Evolutionary conservation across 73 alveolate genomes (phyloP).

Genomic region (Paramecium sexaurelia): DNA sequence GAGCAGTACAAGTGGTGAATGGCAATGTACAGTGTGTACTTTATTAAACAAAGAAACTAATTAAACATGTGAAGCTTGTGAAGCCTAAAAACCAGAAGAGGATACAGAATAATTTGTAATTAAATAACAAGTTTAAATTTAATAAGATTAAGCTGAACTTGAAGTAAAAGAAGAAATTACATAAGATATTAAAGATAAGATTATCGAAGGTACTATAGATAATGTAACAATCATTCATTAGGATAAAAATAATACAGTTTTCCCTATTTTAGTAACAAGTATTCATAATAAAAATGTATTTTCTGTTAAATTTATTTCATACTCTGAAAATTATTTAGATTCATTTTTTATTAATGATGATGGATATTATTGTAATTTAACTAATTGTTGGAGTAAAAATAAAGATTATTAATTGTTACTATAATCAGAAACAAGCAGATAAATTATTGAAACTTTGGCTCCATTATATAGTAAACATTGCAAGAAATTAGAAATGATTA

Average conservation of each 20-base stretch:
- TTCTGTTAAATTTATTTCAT: background rate
- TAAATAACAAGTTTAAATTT: background rate
- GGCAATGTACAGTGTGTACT: conserved; percentile 70
- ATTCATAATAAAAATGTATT: background rate
- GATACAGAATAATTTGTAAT: conserved; percentile 48
- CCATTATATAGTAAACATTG: background rate
- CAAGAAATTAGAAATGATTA: background rate
- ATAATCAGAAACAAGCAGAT: background rate
- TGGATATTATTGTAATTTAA: conserved; percentile 34
- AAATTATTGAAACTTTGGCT: conserved; percentile 36
- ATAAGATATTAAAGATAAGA: background rate
- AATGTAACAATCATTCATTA: background rate
- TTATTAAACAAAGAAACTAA: conserved; percentile 65
- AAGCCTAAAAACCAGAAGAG: conserved; percentile 58
- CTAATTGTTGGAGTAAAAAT: conserved; percentile 36
- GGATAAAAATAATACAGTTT: background rate
- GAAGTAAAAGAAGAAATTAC: conserved; percentile 64
- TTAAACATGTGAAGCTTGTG: conserved; percentile 70
- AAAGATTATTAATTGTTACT: background rate
- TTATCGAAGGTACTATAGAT: background rate
- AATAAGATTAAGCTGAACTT: background rate
- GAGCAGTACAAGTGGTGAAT: conserved; percentile 7
- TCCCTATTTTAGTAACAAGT: background rate
- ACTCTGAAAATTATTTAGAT: background rate
- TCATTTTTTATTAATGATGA: conserved; percentile 44